These are phyloP conservation scores for Sporothrix euskadiensis DNA, from an alignment of 2,329 filamentous ascomycete genomes.

Conservation along the genomic window DNA sequence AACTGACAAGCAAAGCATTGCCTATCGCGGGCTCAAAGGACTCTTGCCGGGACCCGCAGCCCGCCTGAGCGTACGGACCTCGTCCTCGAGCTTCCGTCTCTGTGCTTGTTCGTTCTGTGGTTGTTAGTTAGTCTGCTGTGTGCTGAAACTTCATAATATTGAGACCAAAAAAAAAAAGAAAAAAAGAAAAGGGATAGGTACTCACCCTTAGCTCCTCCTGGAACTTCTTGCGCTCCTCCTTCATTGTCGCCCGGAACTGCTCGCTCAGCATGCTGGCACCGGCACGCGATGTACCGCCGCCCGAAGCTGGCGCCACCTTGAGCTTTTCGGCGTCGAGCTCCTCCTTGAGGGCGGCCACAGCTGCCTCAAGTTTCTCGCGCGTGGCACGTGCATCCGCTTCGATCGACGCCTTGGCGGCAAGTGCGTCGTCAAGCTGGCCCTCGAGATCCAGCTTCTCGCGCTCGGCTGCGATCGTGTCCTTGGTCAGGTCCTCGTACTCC, in stretches of 20 bases:
- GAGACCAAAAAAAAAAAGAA: not conserved
- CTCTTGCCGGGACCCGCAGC: constrained; percentile 47
- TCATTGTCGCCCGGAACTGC: constrained; percentile 58
- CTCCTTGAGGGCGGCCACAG: constrained; percentile 50
- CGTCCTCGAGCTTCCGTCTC: constrained; percentile 53
- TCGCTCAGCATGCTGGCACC: constrained; percentile 57
- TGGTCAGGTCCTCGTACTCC: constrained; percentile 56
- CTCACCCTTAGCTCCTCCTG: constrained; percentile 56
- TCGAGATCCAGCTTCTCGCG: constrained; percentile 53
- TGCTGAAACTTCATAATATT: not conserved
- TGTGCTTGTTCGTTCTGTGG: constrained; percentile 53
- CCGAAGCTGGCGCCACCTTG: constrained; percentile 42
- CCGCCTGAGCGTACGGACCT: constrained; percentile 49
- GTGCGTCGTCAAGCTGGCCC: constrained; percentile 45
- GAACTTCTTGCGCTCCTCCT: constrained; percentile 58
- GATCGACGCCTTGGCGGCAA: constrained; percentile 41
- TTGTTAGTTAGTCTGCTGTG: constrained; percentile 37
- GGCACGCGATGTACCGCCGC: constrained; percentile 42
- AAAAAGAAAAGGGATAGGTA: not conserved
- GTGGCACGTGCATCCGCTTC: constrained; percentile 45
- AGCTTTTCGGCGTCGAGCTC: constrained; percentile 54
- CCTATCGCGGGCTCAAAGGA: constrained; percentile 45
- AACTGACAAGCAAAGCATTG: not conserved
- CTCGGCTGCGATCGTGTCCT: constrained; percentile 53
- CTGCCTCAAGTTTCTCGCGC: constrained; percentile 45